phyloP scores from a whole-genome alignment of 1,139 yeast species.

The Torulaspora pretoriensis region DNA sequence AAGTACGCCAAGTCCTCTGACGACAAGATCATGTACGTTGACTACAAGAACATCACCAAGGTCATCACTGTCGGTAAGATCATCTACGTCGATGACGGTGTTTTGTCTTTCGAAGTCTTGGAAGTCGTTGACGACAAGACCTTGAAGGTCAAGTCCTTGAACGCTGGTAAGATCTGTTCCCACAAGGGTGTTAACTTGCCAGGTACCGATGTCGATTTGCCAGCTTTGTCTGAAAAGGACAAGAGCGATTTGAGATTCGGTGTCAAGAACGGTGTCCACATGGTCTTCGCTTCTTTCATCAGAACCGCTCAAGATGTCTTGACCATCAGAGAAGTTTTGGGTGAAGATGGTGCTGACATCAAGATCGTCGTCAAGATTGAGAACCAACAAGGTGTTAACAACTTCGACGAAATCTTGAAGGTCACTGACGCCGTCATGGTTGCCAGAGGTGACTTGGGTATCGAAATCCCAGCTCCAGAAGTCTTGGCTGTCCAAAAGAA shows the following conservation, averaged over 20 bases:
- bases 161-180: constrained; percentile 91
- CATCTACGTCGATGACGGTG: constrained; percentile 97
- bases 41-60: constrained; percentile 93
- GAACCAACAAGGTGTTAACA: constrained; percentile 99
- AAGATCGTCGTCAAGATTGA: constrained; percentile 97
- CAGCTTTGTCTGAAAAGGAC: constrained; percentile 97
- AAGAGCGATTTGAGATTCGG: constrained; percentile 86
- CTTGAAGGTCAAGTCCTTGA: constrained; percentile 81
- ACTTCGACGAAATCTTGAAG: constrained; percentile 89
- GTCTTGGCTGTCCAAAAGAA: constrained; percentile 98
- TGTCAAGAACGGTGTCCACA: constrained; percentile 94
- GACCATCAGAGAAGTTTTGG: constrained; percentile 88
- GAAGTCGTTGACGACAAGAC: constrained; percentile 76
- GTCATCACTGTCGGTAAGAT: constrained; percentile 83
- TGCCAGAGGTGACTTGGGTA: constrained; percentile 99
- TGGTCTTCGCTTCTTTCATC: constrained; percentile 97
- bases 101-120: constrained; percentile 85
- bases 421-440: constrained; percentile 99
- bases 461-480: constrained; percentile 98
- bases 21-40: constrained; percentile 79
- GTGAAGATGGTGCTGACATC: constrained; percentile 94
- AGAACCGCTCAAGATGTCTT: constrained; percentile 88
- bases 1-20: constrained; percentile 66
- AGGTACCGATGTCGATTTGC: constrained; percentile 97
- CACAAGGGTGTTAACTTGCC: constrained; percentile 99